Percentiles rank a stretch among this genome's conserved stretches.
Conservation (phyloP, 441 rosid species). For the Viola pubescens region DNA sequence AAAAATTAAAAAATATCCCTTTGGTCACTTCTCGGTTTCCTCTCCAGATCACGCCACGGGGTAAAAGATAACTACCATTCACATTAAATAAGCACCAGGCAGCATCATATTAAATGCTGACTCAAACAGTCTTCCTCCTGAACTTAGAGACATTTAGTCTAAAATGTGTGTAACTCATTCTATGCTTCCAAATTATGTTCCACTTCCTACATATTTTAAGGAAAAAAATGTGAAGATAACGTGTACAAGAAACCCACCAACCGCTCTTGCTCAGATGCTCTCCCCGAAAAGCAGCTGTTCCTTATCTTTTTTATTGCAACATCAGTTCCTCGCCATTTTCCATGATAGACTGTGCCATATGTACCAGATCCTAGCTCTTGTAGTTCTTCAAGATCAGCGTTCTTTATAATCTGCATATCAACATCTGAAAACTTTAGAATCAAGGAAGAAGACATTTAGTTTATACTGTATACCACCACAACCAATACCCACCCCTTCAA, state of each 20-base stretch:
- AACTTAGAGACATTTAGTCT: too few species aligned
- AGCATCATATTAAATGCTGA: neutral
- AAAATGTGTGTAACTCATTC: too few species aligned
- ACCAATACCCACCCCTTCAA: too few species aligned
- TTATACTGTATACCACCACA: neutral
- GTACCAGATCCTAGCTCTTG: constrained; percentile 89
- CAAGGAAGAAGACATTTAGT: neutral
- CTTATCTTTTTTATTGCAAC: constrained; percentile 88
- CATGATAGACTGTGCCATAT: constrained; percentile 87
- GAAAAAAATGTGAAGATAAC: neutral
- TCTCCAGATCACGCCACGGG: neutral
- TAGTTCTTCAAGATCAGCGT: constrained; percentile 86
- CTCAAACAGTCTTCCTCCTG: neutral
- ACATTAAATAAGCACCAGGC: neutral
- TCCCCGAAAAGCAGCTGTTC: constrained; percentile 72
- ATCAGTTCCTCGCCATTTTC: constrained; percentile 96
- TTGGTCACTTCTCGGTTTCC: too few species aligned
- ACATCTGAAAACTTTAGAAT: constrained; percentile 9
- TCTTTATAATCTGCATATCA: constrained; percentile 56
- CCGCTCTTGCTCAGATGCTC: constrained; percentile 82
- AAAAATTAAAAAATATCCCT: neutral
- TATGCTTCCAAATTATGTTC: neutral
- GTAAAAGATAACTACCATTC: neutral
- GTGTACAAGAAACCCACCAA: constrained; percentile 37
- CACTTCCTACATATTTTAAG: neutral